These are phyloP conservation scores for Suillus subluteus DNA, from an alignment of 768 basidiomycete species.

Conservation along the genomic window DNA sequence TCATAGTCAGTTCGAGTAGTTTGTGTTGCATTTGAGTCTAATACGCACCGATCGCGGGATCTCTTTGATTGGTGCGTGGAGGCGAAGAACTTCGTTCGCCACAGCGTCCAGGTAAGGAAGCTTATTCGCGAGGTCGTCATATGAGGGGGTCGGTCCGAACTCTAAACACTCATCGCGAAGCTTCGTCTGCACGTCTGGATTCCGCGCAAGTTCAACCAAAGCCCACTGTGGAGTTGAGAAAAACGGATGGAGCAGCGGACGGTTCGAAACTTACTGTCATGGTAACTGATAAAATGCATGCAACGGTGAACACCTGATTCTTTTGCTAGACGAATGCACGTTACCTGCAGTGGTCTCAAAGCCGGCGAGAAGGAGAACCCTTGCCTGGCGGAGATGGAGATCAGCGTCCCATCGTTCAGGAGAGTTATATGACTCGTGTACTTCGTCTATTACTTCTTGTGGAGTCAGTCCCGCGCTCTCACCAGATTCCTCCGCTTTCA, in stretches of 20 bases:
- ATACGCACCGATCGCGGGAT: slow-evolving; percentile 36
- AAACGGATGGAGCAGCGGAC: background rate
- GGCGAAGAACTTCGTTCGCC: slow-evolving; percentile 41
- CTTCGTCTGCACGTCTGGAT: slow-evolving; percentile 29
- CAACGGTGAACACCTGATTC: background rate
- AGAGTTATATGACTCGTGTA: background rate
- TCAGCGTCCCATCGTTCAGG: background rate
- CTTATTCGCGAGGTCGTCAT: slow-evolving; percentile 40
- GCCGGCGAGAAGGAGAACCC: slow-evolving; percentile 17
- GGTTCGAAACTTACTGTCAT: slow-evolving; percentile 14
- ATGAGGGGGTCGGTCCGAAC: slow-evolving; percentile 36
- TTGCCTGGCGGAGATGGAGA: slow-evolving; percentile 14
- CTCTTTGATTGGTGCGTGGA: slow-evolving; percentile 39
- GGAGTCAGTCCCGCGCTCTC: background rate
- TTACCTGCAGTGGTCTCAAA: slow-evolving; percentile 30
- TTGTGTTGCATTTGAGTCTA: background rate
- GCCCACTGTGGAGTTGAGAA: slow-evolving; percentile 33
- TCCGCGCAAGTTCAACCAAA: slow-evolving; percentile 32
- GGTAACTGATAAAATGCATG: background rate
- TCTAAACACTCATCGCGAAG: slow-evolving; percentile 33
- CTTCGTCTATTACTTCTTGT: background rate
- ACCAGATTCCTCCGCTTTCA: slow-evolving; percentile 3
- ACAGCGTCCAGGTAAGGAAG: slow-evolving; percentile 48
- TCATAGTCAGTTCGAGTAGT: background rate
- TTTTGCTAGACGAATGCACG: slow-evolving; percentile 4